Evolutionary conservation across 805 yeast genomes (phyloP), one percentile per base, ranked within the genome.

Genomic region (Metschnikowia matae): DNA sequence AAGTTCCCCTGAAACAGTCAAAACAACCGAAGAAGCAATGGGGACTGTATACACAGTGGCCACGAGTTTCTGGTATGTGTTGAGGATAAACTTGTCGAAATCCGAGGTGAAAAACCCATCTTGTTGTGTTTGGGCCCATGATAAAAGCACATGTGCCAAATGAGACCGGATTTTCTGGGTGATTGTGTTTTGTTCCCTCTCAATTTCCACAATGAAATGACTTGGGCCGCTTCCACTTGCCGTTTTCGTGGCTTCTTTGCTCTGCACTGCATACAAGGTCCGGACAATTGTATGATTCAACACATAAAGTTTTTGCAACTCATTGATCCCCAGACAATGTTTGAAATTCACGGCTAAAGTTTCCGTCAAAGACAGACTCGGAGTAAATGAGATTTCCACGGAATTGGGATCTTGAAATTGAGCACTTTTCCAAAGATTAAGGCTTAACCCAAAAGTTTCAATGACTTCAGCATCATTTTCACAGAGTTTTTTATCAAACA

Each of bases 1-100:
- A 38, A 67, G 65, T 34, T 65, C 64, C 5, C 73, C 67, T 14
- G 55, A 53, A 10, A 71, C 53, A 3, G 62, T 58, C 31, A 71
- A 58, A 11, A 56, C 55, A 5, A 64, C 52, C 6, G 50, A 41
- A 1, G 63, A 62, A 14, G 59, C 48, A 7, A 38, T 45, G 5
- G 48, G 47, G 2, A 47, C 42, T 17, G 33, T 29, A 39, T 40
- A 49, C 3, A 35, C 36, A 15, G 50, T 38, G 15, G 48, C 18
- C 21, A 56, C 48, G 18, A 46, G 40, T 20, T 44, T 52, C 46
- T 40, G 57, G 42, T 50, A 62, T 5, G 56, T 55, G 26, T 57
- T 51, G 10, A 65, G 38, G 18, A 66, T 50, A 46, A 60, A 67
- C 39, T 56, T 59, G 49, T 66, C 71, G 29, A 56, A 47, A 6